phyloP scores from a whole-genome alignment of 1,284 basidiomycete species.

The Ceratobasidium papillatum region DNA sequence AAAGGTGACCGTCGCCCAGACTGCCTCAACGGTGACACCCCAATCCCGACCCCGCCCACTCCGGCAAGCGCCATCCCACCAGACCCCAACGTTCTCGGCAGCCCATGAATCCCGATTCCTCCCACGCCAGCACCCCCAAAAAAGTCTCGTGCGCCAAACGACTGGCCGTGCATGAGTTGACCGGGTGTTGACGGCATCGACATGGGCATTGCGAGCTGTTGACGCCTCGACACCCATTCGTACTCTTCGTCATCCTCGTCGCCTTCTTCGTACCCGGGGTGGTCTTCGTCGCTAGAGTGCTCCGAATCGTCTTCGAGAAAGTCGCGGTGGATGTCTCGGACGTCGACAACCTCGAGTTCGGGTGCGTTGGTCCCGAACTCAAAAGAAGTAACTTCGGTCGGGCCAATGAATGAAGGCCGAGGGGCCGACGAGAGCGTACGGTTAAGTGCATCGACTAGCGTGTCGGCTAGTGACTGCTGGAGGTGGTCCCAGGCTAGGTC shows the following conservation, averaged over 20 bases:
- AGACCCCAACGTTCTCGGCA: slow-evolving; percentile 32
- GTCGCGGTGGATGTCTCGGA: slow-evolving; percentile 93
- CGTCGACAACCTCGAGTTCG: slow-evolving; percentile 88
- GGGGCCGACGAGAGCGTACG: slow-evolving; percentile 72
- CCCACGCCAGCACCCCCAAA: slow-evolving; percentile 30
- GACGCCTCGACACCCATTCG: slow-evolving; percentile 73
- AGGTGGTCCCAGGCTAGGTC: slow-evolving; percentile 33
- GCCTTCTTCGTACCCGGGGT: slow-evolving; percentile 22
- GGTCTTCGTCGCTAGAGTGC: slow-evolving; percentile 53
- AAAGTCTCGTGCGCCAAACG: slow-evolving; percentile 38
- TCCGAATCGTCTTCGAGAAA: slow-evolving; percentile 87
- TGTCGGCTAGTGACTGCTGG: slow-evolving; percentile 61
- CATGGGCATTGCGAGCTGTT: slow-evolving; percentile 62
- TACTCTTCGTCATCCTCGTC: slow-evolving; percentile 43
- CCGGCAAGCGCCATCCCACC: slow-evolving; percentile 30
- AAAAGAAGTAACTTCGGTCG: slow-evolving; percentile 83
- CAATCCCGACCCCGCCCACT: slow-evolving; percentile 32
- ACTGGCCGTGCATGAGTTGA: neutral
- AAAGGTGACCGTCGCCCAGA: slow-evolving; percentile 13
- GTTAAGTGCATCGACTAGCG: slow-evolving; percentile 83
- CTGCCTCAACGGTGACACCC: slow-evolving; percentile 28
- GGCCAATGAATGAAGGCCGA: slow-evolving; percentile 92
- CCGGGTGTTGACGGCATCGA: slow-evolving; percentile 56
- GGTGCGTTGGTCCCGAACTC: slow-evolving; percentile 88
- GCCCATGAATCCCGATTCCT: slow-evolving; percentile 39